phyloP scores from a whole-genome alignment of 345 rosid genomes.

The Noccaea bulbosa region DNA sequence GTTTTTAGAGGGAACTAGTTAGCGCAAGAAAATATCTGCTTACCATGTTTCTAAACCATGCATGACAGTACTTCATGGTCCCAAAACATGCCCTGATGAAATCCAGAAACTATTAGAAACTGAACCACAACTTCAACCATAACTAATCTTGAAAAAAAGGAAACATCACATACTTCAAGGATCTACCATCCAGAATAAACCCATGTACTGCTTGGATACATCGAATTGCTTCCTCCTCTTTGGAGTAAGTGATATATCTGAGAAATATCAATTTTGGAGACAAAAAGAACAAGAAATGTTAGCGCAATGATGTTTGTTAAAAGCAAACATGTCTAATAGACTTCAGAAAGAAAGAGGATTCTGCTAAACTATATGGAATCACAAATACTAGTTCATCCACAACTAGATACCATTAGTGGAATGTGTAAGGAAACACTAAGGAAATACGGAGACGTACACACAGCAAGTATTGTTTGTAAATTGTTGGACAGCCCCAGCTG shows the following conservation, averaged over 20 bases:
- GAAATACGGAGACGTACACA: conserved; percentile 65
- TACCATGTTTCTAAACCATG: conserved; percentile 97
- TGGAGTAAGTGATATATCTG: conserved; percentile 88
- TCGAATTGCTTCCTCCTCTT: conserved; percentile 94
- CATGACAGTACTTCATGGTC: conserved; percentile 97
- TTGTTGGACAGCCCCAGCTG: conserved; percentile 80
- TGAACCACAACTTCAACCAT: conserved; percentile 13
- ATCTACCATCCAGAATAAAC: conserved; percentile 82
- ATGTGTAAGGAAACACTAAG: conserved; percentile 7
- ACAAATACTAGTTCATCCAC: conserved; percentile 3
- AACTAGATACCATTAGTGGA: conserved; percentile 14
- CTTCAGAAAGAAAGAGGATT: conserved; percentile 1
- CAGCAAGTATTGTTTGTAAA: conserved; percentile 92
- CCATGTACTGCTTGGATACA: conserved; percentile 95
- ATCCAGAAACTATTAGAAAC: conserved; percentile 21
- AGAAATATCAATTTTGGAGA: conserved; percentile 8
- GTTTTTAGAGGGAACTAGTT: conserved; percentile 7
- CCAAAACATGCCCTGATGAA: conserved; percentile 93
- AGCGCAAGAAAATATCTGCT: conserved; percentile 28
- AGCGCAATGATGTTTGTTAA: conserved; percentile 23
- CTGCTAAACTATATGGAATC: conserved; percentile 15
- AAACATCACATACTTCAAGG: conserved; percentile 57
- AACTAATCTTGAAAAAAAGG: conserved; percentile 10
- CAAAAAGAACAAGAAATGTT: conserved; percentile 14
- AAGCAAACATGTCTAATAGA: conserved; percentile 31